Evolutionary conservation across 768 basidiomycete species (phyloP), one percentile per base, ranked within the genome.

Genomic region (Lentinula aciculospora): DNA sequence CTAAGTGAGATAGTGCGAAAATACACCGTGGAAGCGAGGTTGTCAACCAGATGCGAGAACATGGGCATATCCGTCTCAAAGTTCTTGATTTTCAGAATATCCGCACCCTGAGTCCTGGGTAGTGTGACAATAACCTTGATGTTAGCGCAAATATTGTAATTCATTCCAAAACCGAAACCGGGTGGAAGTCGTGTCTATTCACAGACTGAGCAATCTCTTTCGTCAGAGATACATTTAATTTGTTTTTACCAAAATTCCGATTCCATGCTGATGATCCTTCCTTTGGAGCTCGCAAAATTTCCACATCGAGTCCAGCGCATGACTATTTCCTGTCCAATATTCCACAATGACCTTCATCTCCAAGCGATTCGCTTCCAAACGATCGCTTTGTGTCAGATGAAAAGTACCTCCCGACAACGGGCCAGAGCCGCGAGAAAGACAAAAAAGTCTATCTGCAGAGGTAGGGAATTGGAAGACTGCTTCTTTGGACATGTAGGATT

Each of bases 1-100:
- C 55, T 25, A 5, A 56, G 31, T 10, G 55, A 56, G n/a, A 56
- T 46, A 9, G 55, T 45, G 21, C 55, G 55, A 25, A 56, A 56
- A 31, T 45, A 27, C 8, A 56, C 21, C 4, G 40, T 32, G 19
- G 55, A 25, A 31, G 42, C 27, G 12, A 56, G 55, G n/a, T 56
- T 56, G 25, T 56, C 55, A 31, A 46, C 23, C 29, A 45, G 55
- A 19, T 56, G 55, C n/a, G 55, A 44, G 21, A 46, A 56, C 31
- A 46, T 15, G 13, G 40, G 40, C 42, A 56, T 28, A 17, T 56
- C 55, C 10, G 55, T 56, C 31, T 46, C 55, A 21, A 56, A 56
- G 21, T 46, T 46, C 15, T 34, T 27, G 42, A 56, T 4, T 34
- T 56, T 29, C 10, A 56, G 29, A 17, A 45, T 13, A 8, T 3